phyloP scores from a whole-genome alignment of 148 eudicot species.

The Vaccinium vitisidaea region DNA sequence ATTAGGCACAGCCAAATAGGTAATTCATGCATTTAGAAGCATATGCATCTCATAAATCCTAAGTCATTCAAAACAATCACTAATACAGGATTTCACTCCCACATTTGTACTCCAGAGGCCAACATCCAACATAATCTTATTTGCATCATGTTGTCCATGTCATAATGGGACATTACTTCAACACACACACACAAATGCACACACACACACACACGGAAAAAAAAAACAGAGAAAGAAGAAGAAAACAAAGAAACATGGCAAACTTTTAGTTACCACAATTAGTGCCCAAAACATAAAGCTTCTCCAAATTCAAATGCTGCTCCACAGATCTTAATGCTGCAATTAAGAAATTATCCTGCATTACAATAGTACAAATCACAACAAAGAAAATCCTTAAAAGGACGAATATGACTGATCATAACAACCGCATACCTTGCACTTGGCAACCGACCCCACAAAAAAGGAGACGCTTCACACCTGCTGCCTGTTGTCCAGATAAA shows the following conservation, averaged over 20 bases:
- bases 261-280: constrained; percentile 68
- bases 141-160: not conserved
- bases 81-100: not conserved
- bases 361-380: constrained; percentile 58
- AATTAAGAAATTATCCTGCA: constrained; percentile 77
- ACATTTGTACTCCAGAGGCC: not conserved
- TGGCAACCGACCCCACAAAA: constrained; percentile 99
- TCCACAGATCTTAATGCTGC: constrained; percentile 98
- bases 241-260: not conserved
- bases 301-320: constrained; percentile 86
- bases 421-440: constrained; percentile 72
- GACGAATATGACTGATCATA: constrained; percentile 6
- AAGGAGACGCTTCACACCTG: constrained; percentile 94
- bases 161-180: not conserved
- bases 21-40: not conserved
- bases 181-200: too few species aligned
- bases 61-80: not conserved
- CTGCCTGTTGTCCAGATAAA: constrained; percentile 56
- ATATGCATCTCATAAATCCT: not conserved
- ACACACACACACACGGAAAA: too few species aligned
- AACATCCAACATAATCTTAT: not conserved
- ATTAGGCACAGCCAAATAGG: not conserved
- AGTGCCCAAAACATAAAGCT: constrained; percentile 93
- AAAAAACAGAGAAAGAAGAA: not conserved
- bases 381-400: constrained; percentile 31